A percentile compares a stretch with the other conserved stretches of the same genome.
phyloP scores from a whole-genome alignment of 164 flowering plant genomes.

The Berberis thunbergii region DNA sequence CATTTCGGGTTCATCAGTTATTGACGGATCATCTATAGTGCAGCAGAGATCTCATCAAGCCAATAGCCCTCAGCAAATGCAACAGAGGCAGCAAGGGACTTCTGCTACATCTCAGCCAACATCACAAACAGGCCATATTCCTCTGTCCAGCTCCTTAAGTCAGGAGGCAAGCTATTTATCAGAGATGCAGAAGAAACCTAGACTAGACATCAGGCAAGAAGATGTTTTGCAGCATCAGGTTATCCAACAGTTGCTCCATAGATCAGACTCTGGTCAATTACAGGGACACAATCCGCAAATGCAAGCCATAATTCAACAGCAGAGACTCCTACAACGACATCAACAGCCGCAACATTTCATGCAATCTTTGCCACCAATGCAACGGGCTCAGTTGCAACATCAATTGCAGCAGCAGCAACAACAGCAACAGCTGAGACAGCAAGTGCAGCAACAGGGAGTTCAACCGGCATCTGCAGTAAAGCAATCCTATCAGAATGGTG shows the following conservation, averaged over 20 bases:
- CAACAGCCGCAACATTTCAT: constrained; percentile 28
- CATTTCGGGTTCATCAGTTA: constrained; percentile 71
- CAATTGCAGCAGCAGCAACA: constrained; percentile 42
- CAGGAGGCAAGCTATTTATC: constrained; percentile 52
- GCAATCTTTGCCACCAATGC: constrained; percentile 63
- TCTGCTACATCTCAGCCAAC: constrained; percentile 74
- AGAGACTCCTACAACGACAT: constrained; percentile 47
- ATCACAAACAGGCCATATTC: constrained; percentile 40
- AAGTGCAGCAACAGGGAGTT: constrained; percentile 53
- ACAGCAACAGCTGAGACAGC: constrained; percentile 50
- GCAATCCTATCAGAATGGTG: constrained; percentile 74
- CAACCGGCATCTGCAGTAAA: constrained; percentile 44
- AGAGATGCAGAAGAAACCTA: constrained; percentile 74
- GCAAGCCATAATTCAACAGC: constrained; percentile 79
- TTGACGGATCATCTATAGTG: constrained; percentile 60
- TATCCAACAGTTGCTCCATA: constrained; percentile 68
- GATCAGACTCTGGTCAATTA: constrained; percentile 62
- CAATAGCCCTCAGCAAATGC: constrained; percentile 40
- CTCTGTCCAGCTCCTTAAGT: constrained; percentile 32
- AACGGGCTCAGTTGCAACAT: constrained; percentile 63
- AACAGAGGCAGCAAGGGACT: constrained; percentile 58
- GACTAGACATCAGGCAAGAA: constrained; percentile 79
- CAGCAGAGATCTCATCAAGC: constrained; percentile 71
- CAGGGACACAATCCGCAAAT: constrained; percentile 68
- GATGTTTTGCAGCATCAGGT: constrained; percentile 73